Evolutionary conservation across 1,284 basidiomycete species (phyloP).

Genomic region (Boletellus deceptivus): DNA sequence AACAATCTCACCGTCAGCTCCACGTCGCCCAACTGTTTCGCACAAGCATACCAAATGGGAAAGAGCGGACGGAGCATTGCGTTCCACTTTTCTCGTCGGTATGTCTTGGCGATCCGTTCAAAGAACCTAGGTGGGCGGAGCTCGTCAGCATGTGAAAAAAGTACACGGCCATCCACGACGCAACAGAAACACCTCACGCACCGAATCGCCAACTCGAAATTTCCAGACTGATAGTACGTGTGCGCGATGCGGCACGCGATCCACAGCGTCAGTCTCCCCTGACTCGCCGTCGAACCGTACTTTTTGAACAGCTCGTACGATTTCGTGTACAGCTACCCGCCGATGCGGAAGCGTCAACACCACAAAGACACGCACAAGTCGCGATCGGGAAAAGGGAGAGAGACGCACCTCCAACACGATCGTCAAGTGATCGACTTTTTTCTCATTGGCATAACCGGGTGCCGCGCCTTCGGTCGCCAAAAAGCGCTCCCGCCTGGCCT

Average conservation of each 20-base stretch:
- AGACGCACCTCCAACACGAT: slow-evolving; percentile 72
- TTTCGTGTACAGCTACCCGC: slow-evolving; percentile 79
- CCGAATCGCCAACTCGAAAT: slow-evolving; percentile 83
- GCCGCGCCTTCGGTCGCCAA: slow-evolving; percentile 49
- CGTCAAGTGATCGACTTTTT: slow-evolving; percentile 82
- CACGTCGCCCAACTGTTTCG: slow-evolving; percentile 70
- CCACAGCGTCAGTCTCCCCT: slow-evolving; percentile 76
- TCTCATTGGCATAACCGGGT: slow-evolving; percentile 79
- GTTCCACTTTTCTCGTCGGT: slow-evolving; percentile 79
- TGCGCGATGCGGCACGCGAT: slow-evolving; percentile 85
- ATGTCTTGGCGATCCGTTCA: slow-evolving; percentile 82
- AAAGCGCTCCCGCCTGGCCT: slow-evolving; percentile 69
- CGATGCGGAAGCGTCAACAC: neutral
- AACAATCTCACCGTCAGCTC: slow-evolving; percentile 71
- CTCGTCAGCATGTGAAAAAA: neutral
- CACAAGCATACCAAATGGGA: slow-evolving; percentile 76
- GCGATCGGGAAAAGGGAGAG: too few species aligned
- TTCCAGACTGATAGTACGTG: slow-evolving; percentile 73
- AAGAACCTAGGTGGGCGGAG: slow-evolving; percentile 65
- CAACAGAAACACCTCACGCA: slow-evolving; percentile 30
- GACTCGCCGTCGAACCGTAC: slow-evolving; percentile 47
- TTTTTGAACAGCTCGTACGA: slow-evolving; percentile 89
- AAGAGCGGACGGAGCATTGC: slow-evolving; percentile 70
- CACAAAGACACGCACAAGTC: neutral
- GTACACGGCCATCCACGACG: neutral